Evolutionary conservation across 495 filamentous ascomycete genomes (phyloP), one percentile per base, ranked within the genome.

Genomic region (Saxispiralis lemnorum): DNA sequence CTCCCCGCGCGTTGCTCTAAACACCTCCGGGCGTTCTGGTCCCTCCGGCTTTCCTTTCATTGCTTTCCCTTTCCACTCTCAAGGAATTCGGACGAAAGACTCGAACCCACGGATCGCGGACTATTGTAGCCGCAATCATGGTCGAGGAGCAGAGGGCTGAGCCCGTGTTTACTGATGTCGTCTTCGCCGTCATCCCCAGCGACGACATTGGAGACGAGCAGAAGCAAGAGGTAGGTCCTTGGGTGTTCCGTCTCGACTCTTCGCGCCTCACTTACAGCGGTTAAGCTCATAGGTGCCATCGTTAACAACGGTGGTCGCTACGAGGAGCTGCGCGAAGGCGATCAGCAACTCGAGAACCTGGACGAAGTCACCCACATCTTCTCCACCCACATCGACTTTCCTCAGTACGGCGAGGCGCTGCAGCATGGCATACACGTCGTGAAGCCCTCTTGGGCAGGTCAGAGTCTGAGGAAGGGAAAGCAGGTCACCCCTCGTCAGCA

Each of bases 381-480:
- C 49, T 78, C 85, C 34, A 70, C 70, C 36, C 84, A 81, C 2
- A 77, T 82, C 52, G 84, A 96, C 59, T 99, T 99, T 51, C 79
- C 81, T 7, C 72, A 82, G 39, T 96, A 89, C 53, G 59, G 71
- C 32, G 69, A 71, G 33, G 75, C 83, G 2, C 67, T 72, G 47
- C 72, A 79, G 38, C 62, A 71, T 35, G 75, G 93, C 65, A 79
- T 84, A 20, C 75, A 82, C n/a, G 78, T 95, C 2, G 79, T 96
- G 7, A 87, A 74, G 42, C 73, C 84, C 6, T 67, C 72, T 39
- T 99, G 89, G 89, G 70, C 93, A 43, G 68, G 68, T 2, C 62
- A 64, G 14, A 83, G 78, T 11, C 51, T 93, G 11, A 51, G 64
- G 2, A 86, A 80, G 49, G 63, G 63, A 14, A 81, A 78, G 50